Conservation (phyloP, 2,329 filamentous ascomycete genomes). For the Ophiostoma piceae region DNA sequence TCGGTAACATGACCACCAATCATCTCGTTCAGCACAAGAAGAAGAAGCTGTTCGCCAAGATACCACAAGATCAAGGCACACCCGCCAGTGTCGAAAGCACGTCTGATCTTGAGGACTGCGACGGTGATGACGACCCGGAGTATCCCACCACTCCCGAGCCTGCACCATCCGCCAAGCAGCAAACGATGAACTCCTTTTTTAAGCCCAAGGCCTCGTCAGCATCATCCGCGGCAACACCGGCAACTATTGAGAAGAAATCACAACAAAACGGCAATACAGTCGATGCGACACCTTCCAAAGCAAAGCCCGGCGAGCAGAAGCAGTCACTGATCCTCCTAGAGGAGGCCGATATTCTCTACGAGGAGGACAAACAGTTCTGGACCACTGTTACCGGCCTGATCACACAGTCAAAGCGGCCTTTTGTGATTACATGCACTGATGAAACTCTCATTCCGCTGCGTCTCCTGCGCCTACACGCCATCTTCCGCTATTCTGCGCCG, state of each 20-base stretch:
- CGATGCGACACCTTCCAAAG: slow-evolving; percentile 31
- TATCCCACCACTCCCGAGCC: not conserved
- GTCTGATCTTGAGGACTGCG: slow-evolving; percentile 19
- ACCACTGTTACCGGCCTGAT: slow-evolving; percentile 71
- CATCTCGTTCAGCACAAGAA: slow-evolving; percentile 66
- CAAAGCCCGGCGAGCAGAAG: slow-evolving; percentile 56
- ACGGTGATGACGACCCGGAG: slow-evolving; percentile 19
- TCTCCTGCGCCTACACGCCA: slow-evolving; percentile 72
- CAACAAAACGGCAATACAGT: slow-evolving; percentile 23
- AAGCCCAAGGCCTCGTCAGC: slow-evolving; percentile 36
- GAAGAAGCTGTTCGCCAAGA: slow-evolving; percentile 13
- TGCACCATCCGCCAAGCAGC: slow-evolving; percentile 57
- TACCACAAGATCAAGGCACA: not conserved
- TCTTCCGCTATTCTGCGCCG: slow-evolving; percentile 68
- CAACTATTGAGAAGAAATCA: slow-evolving; percentile 27
- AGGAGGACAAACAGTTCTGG: slow-evolving; percentile 97
- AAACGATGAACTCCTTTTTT: slow-evolving; percentile 78
- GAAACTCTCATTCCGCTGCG: slow-evolving; percentile 74
- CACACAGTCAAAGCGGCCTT: slow-evolving; percentile 78
- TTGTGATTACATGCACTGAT: slow-evolving; percentile 93
- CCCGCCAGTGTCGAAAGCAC: slow-evolving; percentile 35
- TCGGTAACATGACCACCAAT: slow-evolving; percentile 95
- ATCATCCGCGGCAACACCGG: not conserved
- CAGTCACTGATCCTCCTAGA: slow-evolving; percentile 93
- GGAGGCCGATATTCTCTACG: slow-evolving; percentile 88